phyloP scores from a whole-genome alignment of 108 stramenopile genomes.

The Stephanodiscus triporus region DNA sequence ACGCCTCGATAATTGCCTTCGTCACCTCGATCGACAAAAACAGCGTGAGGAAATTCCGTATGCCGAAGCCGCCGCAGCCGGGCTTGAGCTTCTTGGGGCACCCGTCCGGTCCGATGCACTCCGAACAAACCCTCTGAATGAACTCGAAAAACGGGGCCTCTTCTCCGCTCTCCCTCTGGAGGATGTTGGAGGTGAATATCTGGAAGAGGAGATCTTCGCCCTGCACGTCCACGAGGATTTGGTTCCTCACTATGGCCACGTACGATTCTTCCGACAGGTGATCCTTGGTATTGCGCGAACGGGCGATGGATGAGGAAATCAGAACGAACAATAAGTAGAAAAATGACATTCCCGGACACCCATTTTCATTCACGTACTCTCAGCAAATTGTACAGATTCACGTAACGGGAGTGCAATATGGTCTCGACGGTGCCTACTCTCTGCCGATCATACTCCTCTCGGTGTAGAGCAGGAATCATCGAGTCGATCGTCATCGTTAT shows the following conservation, averaged over 20 bases:
- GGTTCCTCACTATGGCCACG: conserved; percentile 76
- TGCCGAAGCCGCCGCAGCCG: conserved; percentile 91
- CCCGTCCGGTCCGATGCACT: conserved; percentile 64
- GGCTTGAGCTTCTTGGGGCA: conserved; percentile 69
- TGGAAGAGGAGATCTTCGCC: conserved; percentile 85
- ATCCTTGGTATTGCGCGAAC: conserved; percentile 21
- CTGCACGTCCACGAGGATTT: conserved; percentile 90
- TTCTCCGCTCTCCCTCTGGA: conserved; percentile 67
- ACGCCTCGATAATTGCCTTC: conserved; percentile 79
- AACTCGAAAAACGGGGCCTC: conserved; percentile 92
- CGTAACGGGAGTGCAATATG: conserved; percentile 76
- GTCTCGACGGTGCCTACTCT: conserved; percentile 51
- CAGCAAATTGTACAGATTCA: conserved; percentile 76
- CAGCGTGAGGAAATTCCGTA: conserved; percentile 88
- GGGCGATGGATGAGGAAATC: not conserved
- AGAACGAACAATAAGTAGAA: not conserved
- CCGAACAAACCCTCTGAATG: conserved; percentile 88
- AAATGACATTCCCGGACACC: not conserved
- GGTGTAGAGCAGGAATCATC: conserved; percentile 19
- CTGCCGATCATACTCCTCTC: conserved; percentile 42
- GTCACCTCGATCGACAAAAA: conserved; percentile 89
- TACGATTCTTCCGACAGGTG: conserved; percentile 77
- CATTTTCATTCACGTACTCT: conserved; percentile 22
- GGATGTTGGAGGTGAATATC: conserved; percentile 86
- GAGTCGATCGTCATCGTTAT: conserved; percentile 39